Percentiles rank a stretch among this genome's conserved stretches.
These are phyloP conservation scores for Corylus americana DNA, from an alignment of 306 rosid genomes.

Conservation along the genomic window DNA sequence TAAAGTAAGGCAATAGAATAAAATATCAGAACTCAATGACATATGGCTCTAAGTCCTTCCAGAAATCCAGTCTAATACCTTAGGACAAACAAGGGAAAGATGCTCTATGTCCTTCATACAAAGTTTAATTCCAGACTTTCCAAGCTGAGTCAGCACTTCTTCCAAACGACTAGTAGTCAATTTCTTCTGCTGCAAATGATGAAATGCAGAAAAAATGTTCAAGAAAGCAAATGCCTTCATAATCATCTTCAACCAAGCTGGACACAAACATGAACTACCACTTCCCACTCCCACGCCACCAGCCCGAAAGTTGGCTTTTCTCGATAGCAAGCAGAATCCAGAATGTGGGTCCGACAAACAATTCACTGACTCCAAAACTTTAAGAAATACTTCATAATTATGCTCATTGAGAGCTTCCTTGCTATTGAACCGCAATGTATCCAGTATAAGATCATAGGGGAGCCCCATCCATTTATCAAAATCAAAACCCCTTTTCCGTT, in stretches of 20 bases:
- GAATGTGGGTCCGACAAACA: constrained; percentile 59
- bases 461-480: constrained; percentile 46
- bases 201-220: constrained; percentile 58
- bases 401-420: constrained; percentile 39
- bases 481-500: constrained; percentile 30
- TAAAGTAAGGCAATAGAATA: background rate
- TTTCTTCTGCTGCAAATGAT: constrained; percentile 49
- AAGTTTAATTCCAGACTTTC: constrained; percentile 51
- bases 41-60: background rate
- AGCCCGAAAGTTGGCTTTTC: constrained; percentile 38
- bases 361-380: constrained; percentile 60
- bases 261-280: constrained; percentile 63
- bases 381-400: constrained; percentile 41
- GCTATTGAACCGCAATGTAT: constrained; percentile 33
- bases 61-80: constrained; percentile 48
- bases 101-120: constrained; percentile 53
- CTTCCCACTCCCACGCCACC: constrained; percentile 19
- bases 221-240: constrained; percentile 75
- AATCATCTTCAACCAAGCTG: constrained; percentile 73
- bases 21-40: background rate
- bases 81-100: constrained; percentile 70
- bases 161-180: constrained; percentile 41
- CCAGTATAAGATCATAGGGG: constrained; percentile 54
- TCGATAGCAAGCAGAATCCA: constrained; percentile 65
- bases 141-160: constrained; percentile 57